Percentiles rank a stretch among this genome's conserved stretches.
Conservation (phyloP, 1,139 yeast species). For the Candida albicans region DNA sequence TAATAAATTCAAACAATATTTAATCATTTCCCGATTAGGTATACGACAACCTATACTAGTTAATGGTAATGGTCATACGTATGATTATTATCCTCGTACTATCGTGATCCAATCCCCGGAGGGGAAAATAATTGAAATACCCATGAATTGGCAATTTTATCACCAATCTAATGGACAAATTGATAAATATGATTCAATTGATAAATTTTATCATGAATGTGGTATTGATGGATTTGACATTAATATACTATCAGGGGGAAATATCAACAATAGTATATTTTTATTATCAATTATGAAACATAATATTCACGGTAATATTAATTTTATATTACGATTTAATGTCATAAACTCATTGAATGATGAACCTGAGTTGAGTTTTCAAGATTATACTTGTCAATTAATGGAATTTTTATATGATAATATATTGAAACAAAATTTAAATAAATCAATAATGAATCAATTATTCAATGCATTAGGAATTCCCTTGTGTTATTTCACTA, state of each 20-base stretch:
- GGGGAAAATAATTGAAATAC: constrained; percentile 7
- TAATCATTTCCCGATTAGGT: constrained; percentile 7
- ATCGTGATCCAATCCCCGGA: constrained; percentile 5
- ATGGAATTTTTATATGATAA: constrained; percentile 4
- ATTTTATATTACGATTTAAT: not conserved
- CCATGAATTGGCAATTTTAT: constrained; percentile 2
- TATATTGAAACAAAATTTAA: not conserved
- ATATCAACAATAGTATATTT: not conserved
- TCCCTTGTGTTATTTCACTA: not conserved
- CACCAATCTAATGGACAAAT: not conserved
- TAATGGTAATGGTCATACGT: not conserved
- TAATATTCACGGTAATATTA: not conserved
- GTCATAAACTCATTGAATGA: not conserved
- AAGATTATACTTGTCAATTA: constrained; percentile 4
- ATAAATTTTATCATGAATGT: not conserved
- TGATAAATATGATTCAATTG: not conserved
- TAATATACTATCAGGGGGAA: not conserved
- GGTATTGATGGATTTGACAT: not conserved
- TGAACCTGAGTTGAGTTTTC: not conserved
- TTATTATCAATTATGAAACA: not conserved
- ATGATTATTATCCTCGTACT: not conserved
- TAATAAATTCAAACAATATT: constrained; percentile 1
- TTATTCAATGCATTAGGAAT: constrained; percentile 8
- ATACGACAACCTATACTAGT: not conserved
- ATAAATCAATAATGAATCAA: not conserved